Base-by-base conservation (phyloP, 1,284 basidiomycete genomes). In the Taiwanofungus camphoratus region DNA sequence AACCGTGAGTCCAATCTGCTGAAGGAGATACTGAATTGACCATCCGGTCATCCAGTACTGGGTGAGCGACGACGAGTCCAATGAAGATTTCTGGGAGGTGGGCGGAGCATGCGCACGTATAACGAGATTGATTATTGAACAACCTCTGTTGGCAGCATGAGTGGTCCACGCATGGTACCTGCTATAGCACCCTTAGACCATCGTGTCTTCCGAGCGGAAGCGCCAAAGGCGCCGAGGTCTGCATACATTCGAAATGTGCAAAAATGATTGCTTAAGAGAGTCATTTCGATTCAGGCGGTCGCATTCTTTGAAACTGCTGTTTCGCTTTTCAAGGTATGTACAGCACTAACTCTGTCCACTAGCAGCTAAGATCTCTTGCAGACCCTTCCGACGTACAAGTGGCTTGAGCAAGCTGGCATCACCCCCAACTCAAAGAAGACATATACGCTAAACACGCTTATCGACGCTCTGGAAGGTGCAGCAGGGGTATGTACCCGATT, bases 101-200 rank as follows among this genome's bases (percentile, higher is more conserved):
- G 23, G 74, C 49, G 22, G 3, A 23, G n/a, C 29, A 42, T 29
- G 31, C 1, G 11, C 5, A 16, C 5, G 4, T 24, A 11, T 3
- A 30, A 12, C 8, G 18, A 6, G 7, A 21, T 19, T 2, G n/a
- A n/a, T 36, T n/a, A n/a, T n/a, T n/a, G 24, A 24, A n/a, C 35
- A 33, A 26, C 16, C 8, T 20, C 20, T 11, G 9, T 13, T 18
- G 12, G 5, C 35, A 60, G 77, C 82, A 86, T 49, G 83, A 85
- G 60, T 87, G 82, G 84, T 51, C 65, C 21, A 76, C 66, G 18
- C 86, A 89, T 54, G 86, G 86, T n/a, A 88, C 86, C 2, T 88
- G 87, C 61, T 76, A 54, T 42, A 85, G 82, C 55, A 87, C 83
- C 1, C 70, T 89, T 29, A 52, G 73, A 46, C 59, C 74, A 2